Evolutionary conservation across 225 moss, liverwort and hornwort species (phyloP), one percentile per base, ranked within the genome.

Genomic region (Pseudisothecium myosuroides): DNA sequence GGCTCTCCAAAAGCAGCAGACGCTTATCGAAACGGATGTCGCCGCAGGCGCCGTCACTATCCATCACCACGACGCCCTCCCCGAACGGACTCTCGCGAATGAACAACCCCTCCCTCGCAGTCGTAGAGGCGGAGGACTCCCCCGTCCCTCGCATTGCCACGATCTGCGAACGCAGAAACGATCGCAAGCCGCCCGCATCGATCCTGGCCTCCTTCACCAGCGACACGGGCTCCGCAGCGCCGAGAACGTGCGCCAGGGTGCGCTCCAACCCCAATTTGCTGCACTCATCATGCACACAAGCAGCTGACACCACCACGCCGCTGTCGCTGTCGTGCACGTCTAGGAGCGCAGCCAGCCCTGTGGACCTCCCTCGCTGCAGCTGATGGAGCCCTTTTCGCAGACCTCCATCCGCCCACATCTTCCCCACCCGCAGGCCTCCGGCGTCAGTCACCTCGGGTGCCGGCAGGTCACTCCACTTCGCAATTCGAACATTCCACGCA

Each of bases 331-430:
- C 96, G 34, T 93, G 93, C 72, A 93, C 94, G 67, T 96, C 96
- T 80, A 99, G 89, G 80, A 97, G 97, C 39, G 93, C 94, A 7
- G 98, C 98, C 93, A 99, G 87, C 63, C 98, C 98, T 17, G 96
- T 92, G 65, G 96, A 97, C 83, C 95, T 94, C 85, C 92, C 93
- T 90, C 95, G 94, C 88, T 94, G 97, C 78, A 97, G 94, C 89
- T 94, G 95, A 90, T 95, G 96, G 87, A 91, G 95, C 86, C 95
- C 97, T 91, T 89, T 96, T 79, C 93, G 92, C 63, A 90, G 91
- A 80, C 95, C 94, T 86, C 96, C 96, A 90, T 96, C 95, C 81
- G 97, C 93, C 96, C 96, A 94, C 98, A 96, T 99, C 95, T 91
- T 98, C 92, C 66, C 80, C 76, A 82, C 87, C 73, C 74, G 17